Base-by-base conservation (phyloP, 129 eudicot species). In the Flaveria linearis region DNA sequence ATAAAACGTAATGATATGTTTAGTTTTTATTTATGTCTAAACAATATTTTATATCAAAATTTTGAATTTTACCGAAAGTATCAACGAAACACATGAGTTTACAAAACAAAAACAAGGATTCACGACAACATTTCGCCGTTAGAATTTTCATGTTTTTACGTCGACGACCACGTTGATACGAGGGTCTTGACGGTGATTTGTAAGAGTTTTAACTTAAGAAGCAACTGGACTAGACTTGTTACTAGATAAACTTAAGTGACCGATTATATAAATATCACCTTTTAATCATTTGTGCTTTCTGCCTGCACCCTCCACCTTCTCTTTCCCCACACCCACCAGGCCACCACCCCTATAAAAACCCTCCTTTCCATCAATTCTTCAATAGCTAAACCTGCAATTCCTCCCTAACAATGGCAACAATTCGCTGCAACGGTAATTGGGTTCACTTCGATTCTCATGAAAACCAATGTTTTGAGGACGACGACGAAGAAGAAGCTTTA, bases 401-500 rank as follows among this genome's bases (percentile, higher is more conserved):
- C 68, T 14, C 47, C 63, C 2, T 3, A 42, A 63, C 81, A 36
- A 85, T 88, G 90, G 85, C 82, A 66, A 85, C 66, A 66, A 69
- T 47, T 26, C 68, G 64, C 58, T 61, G 47, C 72, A 45, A 70
- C 23, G 79, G 69, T 15, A 84, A 84, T 16, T 74, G 84, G 77
- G 80, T 53, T 16, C 78, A 71, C 10, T 65, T 80, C 56, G 72
- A 71, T 75, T 81, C 87, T 20, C 52, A 52, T 11, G 71, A 76
- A 13, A 57, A 73, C 2, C 84, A 79, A 23, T 47, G 46, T 17
- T 79, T 69, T 49, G 74, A 82, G 12, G 88, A 86, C 5, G 56
- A 73, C 8, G 82, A 83, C 0, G 85, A 83, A 30, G 88, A 89
- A 82, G 97, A 89, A 80, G 73, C 93, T 5, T 74, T 91, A 42